Evolutionary conservation across 2,329 filamentous ascomycete species (phyloP).

Genomic region (Eutypella sp.): DNA sequence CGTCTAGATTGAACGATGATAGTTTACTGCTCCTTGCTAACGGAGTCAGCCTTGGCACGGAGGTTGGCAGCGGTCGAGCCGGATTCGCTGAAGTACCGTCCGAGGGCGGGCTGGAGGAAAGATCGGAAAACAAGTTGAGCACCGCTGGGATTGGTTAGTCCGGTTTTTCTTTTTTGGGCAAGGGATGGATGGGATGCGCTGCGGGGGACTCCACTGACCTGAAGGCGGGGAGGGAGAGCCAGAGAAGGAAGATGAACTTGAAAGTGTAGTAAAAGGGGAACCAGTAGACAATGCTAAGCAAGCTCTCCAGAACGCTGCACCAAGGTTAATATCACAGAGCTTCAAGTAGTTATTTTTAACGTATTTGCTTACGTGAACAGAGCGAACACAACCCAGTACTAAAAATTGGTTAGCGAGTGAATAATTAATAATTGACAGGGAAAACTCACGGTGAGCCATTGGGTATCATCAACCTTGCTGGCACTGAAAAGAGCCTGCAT

Average conservation of each 20-base stretch:
- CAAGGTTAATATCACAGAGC: slow-evolving; percentile 7
- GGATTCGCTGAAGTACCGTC: slow-evolving; percentile 75
- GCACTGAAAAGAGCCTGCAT: slow-evolving; percentile 69
- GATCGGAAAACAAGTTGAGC: slow-evolving; percentile 96
- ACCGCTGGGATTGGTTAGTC: slow-evolving; percentile 55
- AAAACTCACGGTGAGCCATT: slow-evolving; percentile 66
- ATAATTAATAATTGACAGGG: slow-evolving; percentile 6
- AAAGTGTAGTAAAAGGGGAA: slow-evolving; percentile 99
- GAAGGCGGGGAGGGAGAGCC: slow-evolving; percentile 95
- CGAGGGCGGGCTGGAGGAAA: slow-evolving; percentile 84
- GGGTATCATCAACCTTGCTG: slow-evolving; percentile 72
- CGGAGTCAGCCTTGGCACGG: slow-evolving; percentile 78
- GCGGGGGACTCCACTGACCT: slow-evolving; percentile 54
- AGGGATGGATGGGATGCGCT: neutral
- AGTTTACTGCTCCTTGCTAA: slow-evolving; percentile 65
- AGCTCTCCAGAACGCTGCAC: slow-evolving; percentile 67
- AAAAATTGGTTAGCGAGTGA: slow-evolving; percentile 25
- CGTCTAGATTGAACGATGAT: slow-evolving; percentile 6
- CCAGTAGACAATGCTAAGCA: slow-evolving; percentile 84
- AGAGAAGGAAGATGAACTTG: slow-evolving; percentile 96
- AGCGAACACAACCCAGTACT: slow-evolving; percentile 87
- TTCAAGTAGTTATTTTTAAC: neutral
- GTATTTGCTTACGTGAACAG: slow-evolving; percentile 60
- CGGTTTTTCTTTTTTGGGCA: no score
- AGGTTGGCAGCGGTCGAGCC: slow-evolving; percentile 80